Conservation (phyloP, 2,329 filamentous ascomycete species). For the Scleromitrula shiraiana region DNA sequence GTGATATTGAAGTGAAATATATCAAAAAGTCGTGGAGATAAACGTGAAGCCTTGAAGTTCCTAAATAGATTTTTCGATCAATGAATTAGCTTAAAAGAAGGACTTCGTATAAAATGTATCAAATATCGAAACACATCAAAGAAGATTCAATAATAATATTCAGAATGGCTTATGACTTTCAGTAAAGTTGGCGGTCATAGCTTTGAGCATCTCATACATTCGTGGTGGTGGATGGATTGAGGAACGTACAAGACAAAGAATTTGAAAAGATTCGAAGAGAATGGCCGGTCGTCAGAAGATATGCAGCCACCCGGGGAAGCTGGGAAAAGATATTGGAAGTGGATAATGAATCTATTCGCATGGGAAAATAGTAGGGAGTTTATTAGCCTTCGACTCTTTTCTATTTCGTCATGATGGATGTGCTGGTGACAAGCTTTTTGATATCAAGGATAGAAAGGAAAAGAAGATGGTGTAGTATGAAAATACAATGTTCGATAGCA, state of each 20-base stretch:
- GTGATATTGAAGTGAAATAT: too few relatives aligned
- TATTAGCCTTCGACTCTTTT: slow-evolving; percentile 15
- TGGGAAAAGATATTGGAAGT: not conserved
- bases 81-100: too few relatives aligned
- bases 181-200: slow-evolving; percentile 3
- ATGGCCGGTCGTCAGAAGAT: slow-evolving; percentile 22
- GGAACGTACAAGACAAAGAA: slow-evolving; percentile 21
- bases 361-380: slow-evolving; percentile 14
- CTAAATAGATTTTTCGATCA: too few relatives aligned
- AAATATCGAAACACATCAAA: too few relatives aligned
- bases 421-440: slow-evolving; percentile 20
- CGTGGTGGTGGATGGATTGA: slow-evolving; percentile 12
- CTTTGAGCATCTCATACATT: slow-evolving; percentile 7
- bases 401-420: slow-evolving; percentile 23
- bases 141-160: too few relatives aligned
- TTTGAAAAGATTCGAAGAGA: slow-evolving; percentile 21
- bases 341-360: slow-evolving; percentile 26
- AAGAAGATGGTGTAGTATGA: slow-evolving; percentile 9
- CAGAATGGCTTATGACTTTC: slow-evolving; percentile 8
- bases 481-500: too few relatives aligned
- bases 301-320: slow-evolving; percentile 27
- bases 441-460: slow-evolving; percentile 3
- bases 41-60: too few relatives aligned
- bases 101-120: too few relatives aligned
- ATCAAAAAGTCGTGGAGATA: too few relatives aligned